Conservation (phyloP, 805 yeast species). For the Wickerhamiella kurtzmanii region DNA sequence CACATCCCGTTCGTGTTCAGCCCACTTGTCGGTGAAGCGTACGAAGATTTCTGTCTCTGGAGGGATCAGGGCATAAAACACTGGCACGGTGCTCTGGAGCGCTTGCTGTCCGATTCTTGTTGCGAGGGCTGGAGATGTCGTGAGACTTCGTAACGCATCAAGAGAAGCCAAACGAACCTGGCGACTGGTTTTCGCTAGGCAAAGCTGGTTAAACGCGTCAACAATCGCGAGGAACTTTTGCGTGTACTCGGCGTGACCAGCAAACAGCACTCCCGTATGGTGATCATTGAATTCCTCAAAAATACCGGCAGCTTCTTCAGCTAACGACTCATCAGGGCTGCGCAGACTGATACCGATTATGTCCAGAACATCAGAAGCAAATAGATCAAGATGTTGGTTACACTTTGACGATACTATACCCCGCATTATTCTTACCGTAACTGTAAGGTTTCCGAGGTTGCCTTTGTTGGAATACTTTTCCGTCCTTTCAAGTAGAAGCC, state of each 20-base stretch:
- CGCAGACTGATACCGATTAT: constrained; percentile 31
- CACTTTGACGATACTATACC: constrained; percentile 57
- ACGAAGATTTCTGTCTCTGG: neutral
- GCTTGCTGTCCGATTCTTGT: constrained; percentile 22
- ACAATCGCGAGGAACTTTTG: constrained; percentile 31
- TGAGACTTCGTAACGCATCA: constrained; percentile 31
- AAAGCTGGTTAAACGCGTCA: constrained; percentile 7
- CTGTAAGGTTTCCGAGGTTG: constrained; percentile 68
- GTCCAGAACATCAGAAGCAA: constrained; percentile 54
- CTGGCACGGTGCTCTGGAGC: constrained; percentile 6
- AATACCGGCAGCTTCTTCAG: constrained; percentile 28
- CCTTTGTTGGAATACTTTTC: constrained; percentile 44
- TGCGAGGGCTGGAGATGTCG: constrained; percentile 25
- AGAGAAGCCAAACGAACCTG: constrained; percentile 27
- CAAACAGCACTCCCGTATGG: constrained; percentile 48
- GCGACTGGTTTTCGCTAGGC: constrained; percentile 19
- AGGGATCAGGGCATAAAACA: neutral
- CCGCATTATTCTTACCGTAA: constrained; percentile 56
- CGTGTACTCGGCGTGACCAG: constrained; percentile 50
- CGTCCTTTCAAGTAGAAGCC: constrained; percentile 51
- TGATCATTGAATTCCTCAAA: constrained; percentile 32
- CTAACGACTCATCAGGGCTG: constrained; percentile 27
- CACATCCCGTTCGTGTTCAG: neutral
- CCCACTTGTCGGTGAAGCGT: neutral
- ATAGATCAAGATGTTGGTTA: constrained; percentile 68